Percentiles rank a stretch among this genome's conserved stretches.
phyloP scores from a whole-genome alignment of 306 rosid species.

The Hippophae gyantsensis region DNA sequence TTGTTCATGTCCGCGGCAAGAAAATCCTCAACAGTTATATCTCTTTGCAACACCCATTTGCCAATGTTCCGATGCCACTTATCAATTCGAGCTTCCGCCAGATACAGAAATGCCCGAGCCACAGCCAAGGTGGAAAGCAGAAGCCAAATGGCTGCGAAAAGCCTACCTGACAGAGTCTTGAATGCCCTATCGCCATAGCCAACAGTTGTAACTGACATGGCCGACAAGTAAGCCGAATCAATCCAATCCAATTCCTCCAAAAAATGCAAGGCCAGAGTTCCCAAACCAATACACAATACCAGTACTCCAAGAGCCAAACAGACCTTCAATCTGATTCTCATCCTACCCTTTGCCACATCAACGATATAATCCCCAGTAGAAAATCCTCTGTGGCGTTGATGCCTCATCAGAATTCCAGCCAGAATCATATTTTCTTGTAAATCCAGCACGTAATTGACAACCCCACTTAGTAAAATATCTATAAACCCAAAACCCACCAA shows the following conservation, averaged over 20 bases:
- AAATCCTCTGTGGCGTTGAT: conserved; percentile 22
- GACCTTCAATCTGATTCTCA: conserved; percentile 78
- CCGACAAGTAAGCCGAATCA: conserved; percentile 62
- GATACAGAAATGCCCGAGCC: conserved; percentile 64
- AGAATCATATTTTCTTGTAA: conserved; percentile 56
- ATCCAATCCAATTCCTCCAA: conserved; percentile 55
- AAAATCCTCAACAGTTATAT: conserved; percentile 65
- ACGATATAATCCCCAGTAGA: conserved; percentile 53
- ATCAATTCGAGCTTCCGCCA: conserved; percentile 75
- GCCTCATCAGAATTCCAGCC: conserved; percentile 37
- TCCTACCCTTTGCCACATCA: conserved; percentile 76
- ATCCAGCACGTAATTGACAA: conserved; percentile 63
- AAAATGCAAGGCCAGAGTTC: conserved; percentile 46
- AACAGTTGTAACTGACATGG: conserved; percentile 78
- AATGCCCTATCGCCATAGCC: conserved; percentile 81
- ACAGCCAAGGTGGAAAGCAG: conserved; percentile 66
- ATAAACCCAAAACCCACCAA: conserved; percentile 76
- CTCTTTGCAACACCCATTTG: conserved; percentile 61
- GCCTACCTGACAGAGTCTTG: conserved; percentile 54
- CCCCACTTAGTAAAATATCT: conserved; percentile 60
- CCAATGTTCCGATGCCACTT: conserved; percentile 53
- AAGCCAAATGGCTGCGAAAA: conserved; percentile 72
- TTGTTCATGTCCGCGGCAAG: conserved; percentile 67
- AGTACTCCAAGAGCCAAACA: conserved; percentile 81
- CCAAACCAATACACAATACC: conserved; percentile 61